Evolutionary conservation across 225 moss, liverwort and hornwort genomes (phyloP), one percentile per base, ranked within the genome.

Genomic region (Straminergon stramineum): DNA sequence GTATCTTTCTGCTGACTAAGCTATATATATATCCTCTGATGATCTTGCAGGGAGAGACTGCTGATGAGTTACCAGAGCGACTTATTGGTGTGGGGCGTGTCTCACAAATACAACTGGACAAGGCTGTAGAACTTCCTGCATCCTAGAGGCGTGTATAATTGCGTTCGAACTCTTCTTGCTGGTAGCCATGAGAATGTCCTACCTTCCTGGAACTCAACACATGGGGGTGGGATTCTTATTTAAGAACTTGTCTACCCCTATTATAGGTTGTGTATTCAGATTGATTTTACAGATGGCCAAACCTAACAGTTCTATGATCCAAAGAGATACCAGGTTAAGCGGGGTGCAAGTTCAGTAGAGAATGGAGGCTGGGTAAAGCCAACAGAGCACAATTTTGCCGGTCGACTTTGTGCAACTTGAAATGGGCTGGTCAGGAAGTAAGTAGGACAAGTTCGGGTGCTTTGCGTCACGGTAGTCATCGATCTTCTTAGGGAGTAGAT

Each of bases 21-120:
- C 57, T 85, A 13, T 43, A 62, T 51, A 62, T 51, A 20, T 81
- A 27, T 76, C 69, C 39, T 48, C 41, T 85, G 67, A 93, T 78
- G 84, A 52, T 65, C 64, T 89, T 80, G 28, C 93, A 96, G 95
- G 93, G 92, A 52, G 95, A 96, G 65, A 91, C 88, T 84, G 92
- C 83, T 83, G 95, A 96, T 62, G 96, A 96, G 69, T 92, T 96
- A 75, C 96, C 96, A 34, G 96, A 96, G 81, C 93, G 93, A 45
- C 93, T 96, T 58, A 91, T 96, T 84, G 96, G 95, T 79, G 96
- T 93, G 35, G 95, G 92, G 48, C 94, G 95, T 77, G 90, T 85
- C 88, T 93, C 96, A 68, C 96, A 93, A 73, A 89, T 96, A 68
- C 91, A 96, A 82, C 66, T 96, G 88, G 93, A 94, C 75, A 95